Evolutionary conservation across 345 rosid species (phyloP), one percentile per base, ranked within the genome.

Genomic region (Citrus sp.): DNA sequence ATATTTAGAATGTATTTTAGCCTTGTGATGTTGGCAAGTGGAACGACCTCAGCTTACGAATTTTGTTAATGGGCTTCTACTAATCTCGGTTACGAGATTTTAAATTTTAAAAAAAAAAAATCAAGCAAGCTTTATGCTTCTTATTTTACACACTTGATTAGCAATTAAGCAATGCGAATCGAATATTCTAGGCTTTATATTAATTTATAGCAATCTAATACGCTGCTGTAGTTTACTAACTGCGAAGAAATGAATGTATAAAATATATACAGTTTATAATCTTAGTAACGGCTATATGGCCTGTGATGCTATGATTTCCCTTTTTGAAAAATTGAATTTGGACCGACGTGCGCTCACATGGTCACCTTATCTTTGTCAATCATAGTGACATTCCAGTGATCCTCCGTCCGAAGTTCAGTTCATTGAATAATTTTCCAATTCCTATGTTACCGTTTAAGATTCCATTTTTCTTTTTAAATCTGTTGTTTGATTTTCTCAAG

Each of bases 271-370:
- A 5, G 8, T 18, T 78, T 40, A 9, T 19, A 4, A 55, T 66
- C 30, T 55, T n/a, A n/a, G 58, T 64, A 84, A 86, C 85, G 87
- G 89, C 86, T 82, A 56, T 28, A 75, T 86, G 66, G 75, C 79
- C 72, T 83, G 78, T 68, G 35, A 2, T 27, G 19, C 6, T 13
- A 40, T 66, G 2, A 42, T 34, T 63, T 18, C 62, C 10, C 64
- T 56, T 27, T 38, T 51, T 61, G 32, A 51, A 78, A 24, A 59
- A 19, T 64, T 61, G 55, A 70, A 72, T 56, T 67, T 71, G 75
- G 78, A 68, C 74, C 55, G 62, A 75, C 56, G 54, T 18, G 30
- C 56, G 22, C 16, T 62, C 81, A 68, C 85, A 32, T 78, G 82
- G 63, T 34, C 51, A 16, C 25, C 5, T 46, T 35, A 1, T 21